These are phyloP conservation scores for Bruguiera hainesii DNA, from an alignment of 441 rosid genomes.

Conservation along the genomic window DNA sequence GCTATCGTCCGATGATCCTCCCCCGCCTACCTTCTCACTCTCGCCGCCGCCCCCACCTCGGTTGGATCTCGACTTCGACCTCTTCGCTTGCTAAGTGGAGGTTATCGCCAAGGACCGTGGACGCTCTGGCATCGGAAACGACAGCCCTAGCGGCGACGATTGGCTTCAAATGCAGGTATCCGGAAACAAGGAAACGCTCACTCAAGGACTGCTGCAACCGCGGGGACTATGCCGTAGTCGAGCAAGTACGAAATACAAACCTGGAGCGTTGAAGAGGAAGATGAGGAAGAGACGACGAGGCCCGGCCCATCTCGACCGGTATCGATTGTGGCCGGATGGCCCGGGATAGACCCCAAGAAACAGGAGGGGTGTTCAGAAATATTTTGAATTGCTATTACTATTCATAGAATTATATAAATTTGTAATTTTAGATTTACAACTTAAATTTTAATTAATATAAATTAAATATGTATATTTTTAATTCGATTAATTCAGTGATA, in stretches of 20 bases:
- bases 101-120: conserved; percentile 27
- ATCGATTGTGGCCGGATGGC: too few species aligned
- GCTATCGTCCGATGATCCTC: conserved; percentile 30
- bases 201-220: conserved; percentile 5
- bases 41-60: conserved; percentile 31
- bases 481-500: too few species aligned
- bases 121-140: conserved; percentile 29
- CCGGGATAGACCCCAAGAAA: too few species aligned
- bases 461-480: too few species aligned
- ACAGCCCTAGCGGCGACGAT: conserved; percentile 23
- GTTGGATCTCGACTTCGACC: conserved; percentile 29
- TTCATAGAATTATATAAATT: too few species aligned
- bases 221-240: conserved; percentile 16
- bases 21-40: conserved; percentile 23
- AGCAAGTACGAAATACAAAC: conserved; percentile 19
- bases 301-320: neutral
- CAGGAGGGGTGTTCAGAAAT: too few species aligned
- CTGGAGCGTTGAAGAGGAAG: conserved; percentile 28
- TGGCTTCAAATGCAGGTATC: conserved; percentile 11
- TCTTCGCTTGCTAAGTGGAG: conserved; percentile 36
- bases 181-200: conserved; percentile 6
- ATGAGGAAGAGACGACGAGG: conserved; percentile 34
- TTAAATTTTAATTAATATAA: too few species aligned
- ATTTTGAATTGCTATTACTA: too few species aligned
- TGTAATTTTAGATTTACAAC: too few species aligned